phyloP scores from a whole-genome alignment of 495 filamentous ascomycete genomes.

The Penicillium lividum region DNA sequence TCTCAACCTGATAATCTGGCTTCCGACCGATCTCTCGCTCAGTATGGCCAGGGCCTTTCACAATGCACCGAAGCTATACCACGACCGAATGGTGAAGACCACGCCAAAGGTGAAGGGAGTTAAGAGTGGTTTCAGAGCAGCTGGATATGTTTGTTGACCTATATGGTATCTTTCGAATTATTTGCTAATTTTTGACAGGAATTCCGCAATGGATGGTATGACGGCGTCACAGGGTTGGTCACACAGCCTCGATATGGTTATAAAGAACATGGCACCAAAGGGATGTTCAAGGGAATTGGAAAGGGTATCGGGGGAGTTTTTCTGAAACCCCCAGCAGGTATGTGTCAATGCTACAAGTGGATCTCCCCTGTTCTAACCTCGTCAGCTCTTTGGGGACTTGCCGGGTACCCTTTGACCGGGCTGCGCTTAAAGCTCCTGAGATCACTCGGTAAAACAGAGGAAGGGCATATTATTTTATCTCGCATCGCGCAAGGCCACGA shows the following conservation, averaged over 20 bases:
- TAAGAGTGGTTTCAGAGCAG: slow-evolving; percentile 65
- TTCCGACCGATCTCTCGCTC: slow-evolving; percentile 78
- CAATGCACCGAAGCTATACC: slow-evolving; percentile 77
- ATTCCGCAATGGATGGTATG: slow-evolving; percentile 66
- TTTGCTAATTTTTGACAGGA: slow-evolving; percentile 51
- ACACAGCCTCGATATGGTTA: slow-evolving; percentile 70
- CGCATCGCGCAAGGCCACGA: slow-evolving; percentile 29
- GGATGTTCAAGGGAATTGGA: slow-evolving; percentile 72
- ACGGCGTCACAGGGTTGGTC: slow-evolving; percentile 72
- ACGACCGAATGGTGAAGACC: slow-evolving; percentile 70
- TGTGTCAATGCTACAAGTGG: slow-evolving; percentile 11
- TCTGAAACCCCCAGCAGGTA: slow-evolving; percentile 71
- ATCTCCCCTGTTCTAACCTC: not conserved
- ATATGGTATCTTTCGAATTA: slow-evolving; percentile 17
- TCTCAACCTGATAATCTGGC: slow-evolving; percentile 68
- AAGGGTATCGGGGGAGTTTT: slow-evolving; percentile 74
- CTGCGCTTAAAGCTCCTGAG: slow-evolving; percentile 70
- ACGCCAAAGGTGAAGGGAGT: slow-evolving; percentile 70
- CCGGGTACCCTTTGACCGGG: slow-evolving; percentile 72
- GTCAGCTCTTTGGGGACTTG: slow-evolving; percentile 58
- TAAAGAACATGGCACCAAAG: slow-evolving; percentile 65
- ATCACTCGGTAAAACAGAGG: slow-evolving; percentile 27
- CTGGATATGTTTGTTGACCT: slow-evolving; percentile 55
- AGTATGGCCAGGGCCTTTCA: slow-evolving; percentile 82
- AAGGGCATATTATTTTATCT: slow-evolving; percentile 20